These are phyloP conservation scores for Dipodascus geniculatus DNA, from an alignment of 805 yeast species.

Conservation along the genomic window DNA sequence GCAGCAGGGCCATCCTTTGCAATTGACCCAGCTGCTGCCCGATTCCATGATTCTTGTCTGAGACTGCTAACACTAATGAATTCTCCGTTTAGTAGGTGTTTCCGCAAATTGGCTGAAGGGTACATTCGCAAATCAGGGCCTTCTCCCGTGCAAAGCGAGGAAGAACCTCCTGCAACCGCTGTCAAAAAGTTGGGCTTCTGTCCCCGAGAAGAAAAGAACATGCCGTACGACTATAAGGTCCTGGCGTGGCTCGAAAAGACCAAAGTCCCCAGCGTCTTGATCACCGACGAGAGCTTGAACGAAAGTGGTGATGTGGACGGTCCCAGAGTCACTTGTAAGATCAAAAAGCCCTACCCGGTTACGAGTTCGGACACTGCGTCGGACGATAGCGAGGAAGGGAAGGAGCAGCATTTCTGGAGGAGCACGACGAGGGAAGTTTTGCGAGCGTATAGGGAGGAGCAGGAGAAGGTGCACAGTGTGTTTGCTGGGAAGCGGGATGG, in stretches of 20 bases:
- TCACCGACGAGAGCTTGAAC: neutral
- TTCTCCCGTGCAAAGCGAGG: neutral
- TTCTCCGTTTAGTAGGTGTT: neutral
- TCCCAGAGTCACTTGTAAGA: neutral
- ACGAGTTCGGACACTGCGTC: neutral
- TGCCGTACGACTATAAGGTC: constrained; percentile 6
- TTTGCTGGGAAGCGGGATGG: neutral
- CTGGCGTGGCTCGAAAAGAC: constrained; percentile 5
- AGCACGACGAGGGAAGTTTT: neutral
- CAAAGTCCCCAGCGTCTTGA: neutral
- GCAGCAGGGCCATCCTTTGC: neutral
- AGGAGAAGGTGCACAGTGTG: neutral
- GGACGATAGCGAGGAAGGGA: neutral
- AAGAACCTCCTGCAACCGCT: neutral
- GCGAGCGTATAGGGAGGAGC: neutral
- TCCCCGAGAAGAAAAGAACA: constrained; percentile 7
- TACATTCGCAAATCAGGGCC: neutral
- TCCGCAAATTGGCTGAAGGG: neutral
- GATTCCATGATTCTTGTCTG: neutral
- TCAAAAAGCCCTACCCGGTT: neutral
- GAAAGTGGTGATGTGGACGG: neutral
- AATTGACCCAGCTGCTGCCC: neutral
- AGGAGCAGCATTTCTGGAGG: neutral
- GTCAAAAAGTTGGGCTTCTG: constrained; percentile 2
- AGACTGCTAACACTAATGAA: neutral